These are phyloP conservation scores for Colletotrichum scovillei DNA, from an alignment of 2,329 filamentous ascomycete species.

Conservation along the genomic window DNA sequence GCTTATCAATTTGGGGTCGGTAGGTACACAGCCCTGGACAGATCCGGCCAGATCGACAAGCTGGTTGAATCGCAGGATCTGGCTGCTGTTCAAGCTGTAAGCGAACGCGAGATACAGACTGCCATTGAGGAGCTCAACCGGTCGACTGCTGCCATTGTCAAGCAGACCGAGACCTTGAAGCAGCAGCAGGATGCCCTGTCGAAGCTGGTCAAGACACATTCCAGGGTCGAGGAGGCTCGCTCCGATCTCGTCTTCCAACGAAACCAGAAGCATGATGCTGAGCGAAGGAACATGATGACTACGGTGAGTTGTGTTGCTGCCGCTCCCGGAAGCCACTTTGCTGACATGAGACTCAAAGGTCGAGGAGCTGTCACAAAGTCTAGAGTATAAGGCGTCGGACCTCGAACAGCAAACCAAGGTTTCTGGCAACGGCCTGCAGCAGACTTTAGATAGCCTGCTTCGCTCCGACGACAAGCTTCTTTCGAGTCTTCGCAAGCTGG, in stretches of 20 bases:
- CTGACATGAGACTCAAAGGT: slow-evolving; percentile 48
- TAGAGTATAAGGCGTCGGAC: slow-evolving; percentile 60
- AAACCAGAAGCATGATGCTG: slow-evolving; percentile 51
- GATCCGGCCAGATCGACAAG: slow-evolving; percentile 58
- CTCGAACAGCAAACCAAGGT: slow-evolving; percentile 62
- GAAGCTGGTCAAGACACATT: slow-evolving; percentile 59
- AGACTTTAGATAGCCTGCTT: slow-evolving; percentile 61
- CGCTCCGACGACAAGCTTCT: slow-evolving; percentile 74
- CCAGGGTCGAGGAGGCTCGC: slow-evolving; percentile 47
- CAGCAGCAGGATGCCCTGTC: slow-evolving; percentile 72
- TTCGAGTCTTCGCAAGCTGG: slow-evolving; percentile 73
- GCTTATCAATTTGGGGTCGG: slow-evolving; percentile 31
- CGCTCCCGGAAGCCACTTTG: too few species aligned
- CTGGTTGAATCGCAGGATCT: slow-evolving; percentile 58
- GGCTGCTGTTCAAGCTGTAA: slow-evolving; percentile 60
- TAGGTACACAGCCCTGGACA: slow-evolving; percentile 63
- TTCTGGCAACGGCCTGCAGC: slow-evolving; percentile 56
- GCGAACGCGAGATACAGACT: slow-evolving; percentile 68
- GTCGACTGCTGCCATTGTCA: slow-evolving; percentile 73
- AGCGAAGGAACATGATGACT: slow-evolving; percentile 53
- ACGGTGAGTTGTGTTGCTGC: slow-evolving; percentile 48
- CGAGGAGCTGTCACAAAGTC: slow-evolving; percentile 57
- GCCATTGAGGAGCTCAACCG: slow-evolving; percentile 73
- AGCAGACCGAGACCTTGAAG: slow-evolving; percentile 71
- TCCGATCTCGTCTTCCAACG: slow-evolving; percentile 48